These are phyloP conservation scores for Nicotiana obtusifolia DNA, from an alignment of 257 asterid genomes.

Conservation along the genomic window DNA sequence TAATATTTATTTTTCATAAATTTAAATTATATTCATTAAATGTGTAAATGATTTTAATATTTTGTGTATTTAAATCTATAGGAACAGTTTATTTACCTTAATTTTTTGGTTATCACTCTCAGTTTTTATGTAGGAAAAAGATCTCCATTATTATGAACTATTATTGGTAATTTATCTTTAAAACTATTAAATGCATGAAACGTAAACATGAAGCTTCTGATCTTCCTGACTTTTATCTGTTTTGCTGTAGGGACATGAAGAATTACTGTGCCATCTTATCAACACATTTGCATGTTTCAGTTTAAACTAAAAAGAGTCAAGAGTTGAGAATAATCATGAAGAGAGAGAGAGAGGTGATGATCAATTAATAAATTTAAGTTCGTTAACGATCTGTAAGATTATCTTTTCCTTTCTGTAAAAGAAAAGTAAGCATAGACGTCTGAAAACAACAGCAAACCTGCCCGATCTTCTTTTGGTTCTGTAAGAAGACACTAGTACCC, in stretches of 20 bases:
- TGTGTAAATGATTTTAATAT: no score
- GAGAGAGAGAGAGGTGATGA: background rate
- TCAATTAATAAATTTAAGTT: background rate
- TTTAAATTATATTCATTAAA: no score
- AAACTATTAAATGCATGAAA: no score
- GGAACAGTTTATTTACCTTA: no score
- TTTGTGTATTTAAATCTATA: no score
- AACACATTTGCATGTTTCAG: background rate
- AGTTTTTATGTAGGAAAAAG: no score
- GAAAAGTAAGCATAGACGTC: background rate
- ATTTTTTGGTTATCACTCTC: no score
- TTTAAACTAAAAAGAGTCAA: background rate
- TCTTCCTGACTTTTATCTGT: background rate
- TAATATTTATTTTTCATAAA: no score
- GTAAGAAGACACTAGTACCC: background rate
- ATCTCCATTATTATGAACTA: no score
- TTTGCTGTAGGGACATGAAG: background rate
- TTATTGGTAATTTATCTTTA: no score
- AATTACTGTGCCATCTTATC: background rate
- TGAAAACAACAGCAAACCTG: slow-evolving; percentile 6
- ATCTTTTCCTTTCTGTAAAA: slow-evolving; percentile 9
- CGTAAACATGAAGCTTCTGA: no score
- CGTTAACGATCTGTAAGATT: background rate
- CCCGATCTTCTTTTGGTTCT: background rate
- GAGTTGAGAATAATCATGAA: background rate